Conservation (phyloP, 208 protist species). For the Trypanosoma lewisi region DNA sequence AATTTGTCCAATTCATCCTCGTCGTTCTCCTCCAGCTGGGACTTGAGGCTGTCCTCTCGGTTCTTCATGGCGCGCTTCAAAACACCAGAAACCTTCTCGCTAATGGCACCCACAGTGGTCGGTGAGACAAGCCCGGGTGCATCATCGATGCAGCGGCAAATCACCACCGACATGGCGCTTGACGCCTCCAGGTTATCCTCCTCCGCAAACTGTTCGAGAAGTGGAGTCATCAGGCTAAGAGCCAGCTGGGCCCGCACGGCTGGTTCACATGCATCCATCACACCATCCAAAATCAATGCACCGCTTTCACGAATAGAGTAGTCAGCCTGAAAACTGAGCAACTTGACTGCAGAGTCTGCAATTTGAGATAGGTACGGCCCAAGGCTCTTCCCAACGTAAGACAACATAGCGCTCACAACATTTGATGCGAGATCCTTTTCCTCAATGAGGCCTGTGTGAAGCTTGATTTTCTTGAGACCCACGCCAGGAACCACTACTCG, state of each 20-base stretch:
- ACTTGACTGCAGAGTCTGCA: conserved; percentile 51
- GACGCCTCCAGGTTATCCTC: conserved; percentile 66
- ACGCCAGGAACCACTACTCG: conserved; percentile 71
- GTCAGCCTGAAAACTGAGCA: conserved; percentile 61
- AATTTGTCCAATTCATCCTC: conserved; percentile 86
- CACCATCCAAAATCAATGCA: conserved; percentile 68
- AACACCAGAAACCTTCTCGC: conserved; percentile 65
- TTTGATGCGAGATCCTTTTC: conserved; percentile 86
- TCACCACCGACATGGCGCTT: conserved; percentile 55
- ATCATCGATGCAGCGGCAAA: conserved; percentile 60
- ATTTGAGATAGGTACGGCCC: conserved; percentile 64
- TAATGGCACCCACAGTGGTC: conserved; percentile 48
- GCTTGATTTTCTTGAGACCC: conserved; percentile 66
- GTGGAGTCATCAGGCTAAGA: conserved; percentile 33
- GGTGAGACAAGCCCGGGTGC: conserved; percentile 53
- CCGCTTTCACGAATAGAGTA: conserved; percentile 66
- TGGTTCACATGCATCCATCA: conserved; percentile 55
- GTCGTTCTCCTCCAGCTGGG: conserved; percentile 65
- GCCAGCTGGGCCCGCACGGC: conserved; percentile 52
- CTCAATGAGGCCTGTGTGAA: conserved; percentile 84
- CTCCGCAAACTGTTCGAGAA: conserved; percentile 61
- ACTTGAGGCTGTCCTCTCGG: conserved; percentile 46
- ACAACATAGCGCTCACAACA: conserved; percentile 67
- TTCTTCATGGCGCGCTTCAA: conserved; percentile 54
- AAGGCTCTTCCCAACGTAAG: conserved; percentile 53